Evolutionary conservation across 306 rosid genomes (phyloP).

Genomic region (Lupinus albus): DNA sequence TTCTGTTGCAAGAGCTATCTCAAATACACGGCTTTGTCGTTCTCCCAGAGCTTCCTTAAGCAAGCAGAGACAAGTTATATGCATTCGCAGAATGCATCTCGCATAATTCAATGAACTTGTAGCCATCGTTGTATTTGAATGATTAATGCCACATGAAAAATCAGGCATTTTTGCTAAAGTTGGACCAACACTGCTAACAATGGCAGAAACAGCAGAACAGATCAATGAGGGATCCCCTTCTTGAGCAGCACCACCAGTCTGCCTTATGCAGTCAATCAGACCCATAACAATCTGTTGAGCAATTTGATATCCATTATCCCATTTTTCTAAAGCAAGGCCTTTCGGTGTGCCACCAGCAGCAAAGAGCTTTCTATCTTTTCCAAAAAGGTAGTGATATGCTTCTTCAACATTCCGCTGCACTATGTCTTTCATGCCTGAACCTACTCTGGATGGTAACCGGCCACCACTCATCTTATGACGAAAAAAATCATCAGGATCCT

Average conservation of each 20-base stretch:
- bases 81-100: constrained; percentile 70
- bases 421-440: constrained; percentile 77
- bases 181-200: constrained; percentile 71
- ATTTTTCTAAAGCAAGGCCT: constrained; percentile 68
- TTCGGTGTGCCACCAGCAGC: constrained; percentile 56
- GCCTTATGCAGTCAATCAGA: constrained; percentile 83
- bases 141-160: constrained; percentile 58
- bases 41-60: constrained; percentile 99
- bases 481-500: constrained; percentile 89
- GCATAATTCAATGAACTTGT: constrained; percentile 64
- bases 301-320: constrained; percentile 82
- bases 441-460: constrained; percentile 78
- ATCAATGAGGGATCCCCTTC: constrained; percentile 98
- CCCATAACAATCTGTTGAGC: constrained; percentile 74
- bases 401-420: constrained; percentile 83
- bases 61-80: constrained; percentile 75
- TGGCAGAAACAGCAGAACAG: constrained; percentile 88
- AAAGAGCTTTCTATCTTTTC: constrained; percentile 77
- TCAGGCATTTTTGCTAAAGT: constrained; percentile 67
- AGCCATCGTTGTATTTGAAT: constrained; percentile 50
- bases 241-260: constrained; percentile 99
- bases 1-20: constrained; percentile 94
- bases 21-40: constrained; percentile 94
- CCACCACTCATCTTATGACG: constrained; percentile 86
- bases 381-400: constrained; percentile 55